Evolutionary conservation across 2,329 filamentous ascomycete genomes (phyloP).

Genomic region (Colletotrichum orchidophilum): DNA sequence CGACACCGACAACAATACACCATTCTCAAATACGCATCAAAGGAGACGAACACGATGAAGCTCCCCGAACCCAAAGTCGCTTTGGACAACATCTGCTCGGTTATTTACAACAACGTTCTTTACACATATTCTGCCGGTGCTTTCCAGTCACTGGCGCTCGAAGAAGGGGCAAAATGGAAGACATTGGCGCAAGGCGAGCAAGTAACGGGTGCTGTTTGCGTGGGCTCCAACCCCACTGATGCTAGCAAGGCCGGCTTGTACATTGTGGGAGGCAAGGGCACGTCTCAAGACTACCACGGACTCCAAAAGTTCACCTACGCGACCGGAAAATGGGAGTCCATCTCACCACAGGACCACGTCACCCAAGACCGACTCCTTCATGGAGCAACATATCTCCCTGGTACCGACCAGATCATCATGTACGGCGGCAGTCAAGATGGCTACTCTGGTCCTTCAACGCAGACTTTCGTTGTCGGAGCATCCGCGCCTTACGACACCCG

Average conservation of each 20-base stretch:
- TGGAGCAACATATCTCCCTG: slow-evolving; percentile 77
- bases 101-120: slow-evolving; percentile 81
- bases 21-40: not conserved
- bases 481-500: slow-evolving; percentile 70
- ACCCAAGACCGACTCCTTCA: slow-evolving; percentile 79
- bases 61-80: slow-evolving; percentile 75
- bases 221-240: slow-evolving; percentile 72
- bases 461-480: slow-evolving; percentile 79
- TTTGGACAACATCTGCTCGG: slow-evolving; percentile 82
- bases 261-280: slow-evolving; percentile 78
- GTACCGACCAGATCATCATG: slow-evolving; percentile 76
- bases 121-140: slow-evolving; percentile 82
- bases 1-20: not conserved
- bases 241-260: slow-evolving; percentile 72
- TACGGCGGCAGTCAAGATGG: slow-evolving; percentile 80
- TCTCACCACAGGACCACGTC: slow-evolving; percentile 56
- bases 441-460: slow-evolving; percentile 65
- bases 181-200: slow-evolving; percentile 70
- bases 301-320: slow-evolving; percentile 74
- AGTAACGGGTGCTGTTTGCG: slow-evolving; percentile 81
- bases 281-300: slow-evolving; percentile 69
- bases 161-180: slow-evolving; percentile 77
- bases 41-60: slow-evolving; percentile 64
- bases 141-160: slow-evolving; percentile 78
- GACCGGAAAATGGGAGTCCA: slow-evolving; percentile 61